Conservation (phyloP, 352 stramenopile genomes). For the Globisporangium viniferum region DNA sequence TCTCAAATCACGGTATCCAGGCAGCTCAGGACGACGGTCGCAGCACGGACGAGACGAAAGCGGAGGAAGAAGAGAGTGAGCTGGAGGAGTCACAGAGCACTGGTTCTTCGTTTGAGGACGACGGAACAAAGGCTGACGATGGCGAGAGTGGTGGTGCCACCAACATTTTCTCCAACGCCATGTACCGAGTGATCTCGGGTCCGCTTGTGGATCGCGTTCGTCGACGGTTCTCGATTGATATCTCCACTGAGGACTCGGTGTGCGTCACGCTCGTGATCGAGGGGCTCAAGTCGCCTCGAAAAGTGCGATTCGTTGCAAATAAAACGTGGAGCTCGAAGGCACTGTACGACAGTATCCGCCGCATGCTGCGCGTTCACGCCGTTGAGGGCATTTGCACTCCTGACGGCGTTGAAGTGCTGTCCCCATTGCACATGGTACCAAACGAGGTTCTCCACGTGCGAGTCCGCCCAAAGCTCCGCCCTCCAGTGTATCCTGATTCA, state of each 20-base stretch:
- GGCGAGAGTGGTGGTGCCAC: slow-evolving; percentile 20
- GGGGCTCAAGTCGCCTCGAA: slow-evolving; percentile 49
- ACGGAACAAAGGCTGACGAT: slow-evolving; percentile 27
- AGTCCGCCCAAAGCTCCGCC: slow-evolving; percentile 50
- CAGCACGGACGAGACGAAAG: slow-evolving; percentile 32
- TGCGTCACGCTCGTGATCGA: slow-evolving; percentile 71
- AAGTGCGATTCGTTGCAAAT: slow-evolving; percentile 76
- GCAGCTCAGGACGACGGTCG: slow-evolving; percentile 69
- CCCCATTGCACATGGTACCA: slow-evolving; percentile 66
- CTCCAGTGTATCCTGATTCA: slow-evolving; percentile 22
- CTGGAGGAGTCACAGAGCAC: slow-evolving; percentile 47
- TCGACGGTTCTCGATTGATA: slow-evolving; percentile 73
- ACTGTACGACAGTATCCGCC: slow-evolving; percentile 59
- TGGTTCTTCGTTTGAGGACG: slow-evolving; percentile 36
- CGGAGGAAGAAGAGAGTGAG: slow-evolving; percentile 43
- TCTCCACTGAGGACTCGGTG: slow-evolving; percentile 68
- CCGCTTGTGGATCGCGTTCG: slow-evolving; percentile 75
- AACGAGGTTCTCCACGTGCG: slow-evolving; percentile 70
- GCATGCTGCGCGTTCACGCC: slow-evolving; percentile 69
- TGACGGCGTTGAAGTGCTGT: slow-evolving; percentile 66
- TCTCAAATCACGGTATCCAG: slow-evolving; percentile 85
- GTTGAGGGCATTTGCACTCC: slow-evolving; percentile 51
- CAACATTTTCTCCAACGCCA: slow-evolving; percentile 80
- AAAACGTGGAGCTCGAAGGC: slow-evolving; percentile 55
- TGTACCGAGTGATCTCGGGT: slow-evolving; percentile 81